A percentile compares a stretch with the other conserved stretches of the same genome.
Conservation (phyloP, 768 basidiomycete genomes). For the Tylopilus subfusipes region DNA sequence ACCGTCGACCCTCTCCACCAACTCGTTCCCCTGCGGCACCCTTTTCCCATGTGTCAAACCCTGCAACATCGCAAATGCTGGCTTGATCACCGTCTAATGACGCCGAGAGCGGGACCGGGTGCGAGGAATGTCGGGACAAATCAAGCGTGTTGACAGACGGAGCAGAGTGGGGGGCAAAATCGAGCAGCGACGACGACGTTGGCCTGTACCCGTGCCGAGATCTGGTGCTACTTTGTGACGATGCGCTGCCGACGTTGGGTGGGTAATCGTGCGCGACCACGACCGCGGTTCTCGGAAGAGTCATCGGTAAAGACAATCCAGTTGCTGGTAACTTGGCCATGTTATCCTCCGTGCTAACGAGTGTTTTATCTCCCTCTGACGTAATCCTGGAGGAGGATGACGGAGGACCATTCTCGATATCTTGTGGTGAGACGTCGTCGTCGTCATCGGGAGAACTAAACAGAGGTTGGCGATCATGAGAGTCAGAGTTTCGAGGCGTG, state of each 20-base stretch:
- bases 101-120: not conserved
- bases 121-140: slow-evolving; percentile 8
- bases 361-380: slow-evolving; percentile 25
- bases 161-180: slow-evolving; percentile 27
- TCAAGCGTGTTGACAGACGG: slow-evolving; percentile 37
- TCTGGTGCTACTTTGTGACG: slow-evolving; percentile 20
- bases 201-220: slow-evolving; percentile 28
- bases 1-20: slow-evolving; percentile 42
- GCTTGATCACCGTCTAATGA: not conserved
- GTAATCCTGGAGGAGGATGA: slow-evolving; percentile 36
- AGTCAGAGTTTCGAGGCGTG: slow-evolving; percentile 36
- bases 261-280: slow-evolving; percentile 45
- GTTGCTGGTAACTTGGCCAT: slow-evolving; percentile 10
- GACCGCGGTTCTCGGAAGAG: slow-evolving; percentile 1
- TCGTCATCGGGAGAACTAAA: slow-evolving; percentile 58
- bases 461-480: slow-evolving; percentile 57
- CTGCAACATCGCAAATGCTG: slow-evolving; percentile 3
- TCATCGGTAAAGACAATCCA: slow-evolving; percentile 16
- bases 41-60: slow-evolving; percentile 38
- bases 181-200: slow-evolving; percentile 41
- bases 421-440: slow-evolving; percentile 34
- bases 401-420: slow-evolving; percentile 46
- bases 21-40: slow-evolving; percentile 52
- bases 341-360: slow-evolving; percentile 15
- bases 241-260: slow-evolving; percentile 46